Evolutionary conservation across 1,284 basidiomycete genomes (phyloP).

Genomic region (Anthracocystis walkeri): DNA sequence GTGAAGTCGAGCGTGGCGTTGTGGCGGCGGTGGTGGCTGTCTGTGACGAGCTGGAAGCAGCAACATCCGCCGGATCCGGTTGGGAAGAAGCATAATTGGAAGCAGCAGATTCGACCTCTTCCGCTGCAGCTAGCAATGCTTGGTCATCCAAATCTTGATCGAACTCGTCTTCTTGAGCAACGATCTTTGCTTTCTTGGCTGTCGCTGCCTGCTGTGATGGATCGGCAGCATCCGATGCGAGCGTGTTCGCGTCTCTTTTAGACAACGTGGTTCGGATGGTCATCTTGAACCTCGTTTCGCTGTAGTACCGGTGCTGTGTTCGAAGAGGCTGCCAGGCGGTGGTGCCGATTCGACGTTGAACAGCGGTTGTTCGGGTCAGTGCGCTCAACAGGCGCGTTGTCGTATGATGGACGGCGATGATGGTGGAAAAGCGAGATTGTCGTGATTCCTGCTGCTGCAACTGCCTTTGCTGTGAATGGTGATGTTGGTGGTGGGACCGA

Average conservation of each 20-base stretch:
- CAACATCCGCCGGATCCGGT: background rate
- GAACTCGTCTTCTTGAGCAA: slow-evolving; percentile 39
- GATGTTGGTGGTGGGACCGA: background rate
- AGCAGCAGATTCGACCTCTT: slow-evolving; percentile 43
- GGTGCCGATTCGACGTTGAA: background rate
- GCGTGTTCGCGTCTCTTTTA: slow-evolving; percentile 41
- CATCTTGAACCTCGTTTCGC: slow-evolving; percentile 11
- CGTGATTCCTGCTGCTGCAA: background rate
- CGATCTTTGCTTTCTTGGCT: slow-evolving; percentile 16
- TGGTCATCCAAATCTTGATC: slow-evolving; percentile 46
- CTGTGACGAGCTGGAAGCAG: slow-evolving; percentile 1
- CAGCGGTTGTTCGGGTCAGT: background rate
- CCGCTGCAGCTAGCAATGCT: slow-evolving; percentile 54
- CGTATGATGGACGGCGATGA: background rate
- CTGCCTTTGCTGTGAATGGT: slow-evolving; percentile 1
- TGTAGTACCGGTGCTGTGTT: background rate
- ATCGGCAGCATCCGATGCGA: slow-evolving; percentile 6
- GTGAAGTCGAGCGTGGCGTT: slow-evolving; percentile 3
- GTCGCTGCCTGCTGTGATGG: background rate
- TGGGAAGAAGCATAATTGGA: slow-evolving; percentile 18
- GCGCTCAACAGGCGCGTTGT: slow-evolving; percentile 14
- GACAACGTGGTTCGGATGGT: slow-evolving; percentile 15
- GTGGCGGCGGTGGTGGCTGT: background rate
- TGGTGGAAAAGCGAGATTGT: background rate
- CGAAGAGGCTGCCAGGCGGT: background rate